These are phyloP conservation scores for Trypanosoma grayi DNA, from an alignment of 208 protist genomes.

Conservation along the genomic window DNA sequence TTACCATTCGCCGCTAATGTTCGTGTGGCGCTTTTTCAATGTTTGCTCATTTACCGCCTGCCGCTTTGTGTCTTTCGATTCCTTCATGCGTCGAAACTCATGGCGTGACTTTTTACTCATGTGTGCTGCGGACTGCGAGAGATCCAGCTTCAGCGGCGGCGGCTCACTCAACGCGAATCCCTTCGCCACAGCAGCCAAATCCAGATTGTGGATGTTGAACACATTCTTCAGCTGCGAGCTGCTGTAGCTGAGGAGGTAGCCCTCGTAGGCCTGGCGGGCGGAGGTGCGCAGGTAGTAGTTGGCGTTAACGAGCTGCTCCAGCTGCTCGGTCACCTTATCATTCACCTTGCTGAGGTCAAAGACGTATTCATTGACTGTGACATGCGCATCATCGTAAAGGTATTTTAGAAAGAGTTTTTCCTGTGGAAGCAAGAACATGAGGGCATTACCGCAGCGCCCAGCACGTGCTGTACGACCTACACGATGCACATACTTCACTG, in stretches of 20 bases:
- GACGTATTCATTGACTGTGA: conserved; percentile 98
- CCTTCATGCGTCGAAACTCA: conserved; percentile 71
- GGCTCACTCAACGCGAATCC: conserved; percentile 91
- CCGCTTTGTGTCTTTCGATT: conserved; percentile 66
- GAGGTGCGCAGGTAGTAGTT: conserved; percentile 99
- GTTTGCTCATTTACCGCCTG: conserved; percentile 40
- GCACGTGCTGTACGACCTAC: conserved; percentile 98
- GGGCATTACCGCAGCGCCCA: conserved; percentile 85
- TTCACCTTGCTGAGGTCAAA: conserved; percentile 97
- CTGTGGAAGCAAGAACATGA: conserved; percentile 98
- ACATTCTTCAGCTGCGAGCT: conserved; percentile 98
- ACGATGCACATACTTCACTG: conserved; percentile 99
- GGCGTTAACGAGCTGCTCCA: conserved; percentile 97
- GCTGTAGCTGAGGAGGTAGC: conserved; percentile 98
- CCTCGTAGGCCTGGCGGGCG: conserved; percentile 97
- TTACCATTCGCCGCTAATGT: conserved; percentile 89
- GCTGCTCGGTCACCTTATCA: conserved; percentile 82
- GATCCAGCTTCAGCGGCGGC: conserved; percentile 89
- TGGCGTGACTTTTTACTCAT: conserved; percentile 87
- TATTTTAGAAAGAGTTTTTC: conserved; percentile 99
- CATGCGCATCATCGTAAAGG: conserved; percentile 95
- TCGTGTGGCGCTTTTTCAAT: conserved; percentile 55
- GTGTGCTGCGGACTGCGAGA: conserved; percentile 89
- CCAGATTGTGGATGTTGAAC: conserved; percentile 97
- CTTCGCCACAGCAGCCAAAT: conserved; percentile 94